Conservation (phyloP, 768 basidiomycete species). For the Podaxis sp. region DNA sequence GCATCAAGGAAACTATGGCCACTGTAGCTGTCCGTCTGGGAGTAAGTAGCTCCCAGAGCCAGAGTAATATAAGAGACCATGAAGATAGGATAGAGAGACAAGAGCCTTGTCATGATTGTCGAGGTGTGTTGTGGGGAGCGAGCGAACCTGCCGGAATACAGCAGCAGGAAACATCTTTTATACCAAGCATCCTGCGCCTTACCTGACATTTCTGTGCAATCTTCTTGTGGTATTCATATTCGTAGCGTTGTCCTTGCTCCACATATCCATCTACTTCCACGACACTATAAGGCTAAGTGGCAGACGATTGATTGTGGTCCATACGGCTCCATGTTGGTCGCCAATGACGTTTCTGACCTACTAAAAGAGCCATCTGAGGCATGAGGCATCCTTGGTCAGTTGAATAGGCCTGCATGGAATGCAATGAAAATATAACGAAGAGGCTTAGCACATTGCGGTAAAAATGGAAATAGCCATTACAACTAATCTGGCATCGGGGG, state of each 20-base stretch:
- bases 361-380: too few relatives aligned
- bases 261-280: not conserved
- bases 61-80: conserved; percentile 16
- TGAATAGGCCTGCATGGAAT: not conserved
- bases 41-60: conserved; percentile 47
- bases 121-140: not conserved
- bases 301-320: conserved; percentile 5
- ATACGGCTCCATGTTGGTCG: not conserved
- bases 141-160: not conserved
- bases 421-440: not conserved
- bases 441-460: conserved; percentile 1
- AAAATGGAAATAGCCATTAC: conserved; percentile 5
- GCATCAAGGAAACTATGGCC: conserved; percentile 49
- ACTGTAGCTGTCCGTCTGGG: conserved; percentile 41
- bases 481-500: not conserved
- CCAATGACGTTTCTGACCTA: not conserved
- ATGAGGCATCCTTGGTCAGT: not conserved
- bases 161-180: not conserved
- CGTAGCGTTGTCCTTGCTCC: not conserved
- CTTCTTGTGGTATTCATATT: not conserved
- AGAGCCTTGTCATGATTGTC: not conserved
- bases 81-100: conserved; percentile 18
- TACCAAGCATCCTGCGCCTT: not conserved
- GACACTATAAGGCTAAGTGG: conserved; percentile 1
- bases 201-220: not conserved